Evolutionary conservation across 192 early-diverging fungal species (phyloP).

Genomic region (Coemansia sp.): DNA sequence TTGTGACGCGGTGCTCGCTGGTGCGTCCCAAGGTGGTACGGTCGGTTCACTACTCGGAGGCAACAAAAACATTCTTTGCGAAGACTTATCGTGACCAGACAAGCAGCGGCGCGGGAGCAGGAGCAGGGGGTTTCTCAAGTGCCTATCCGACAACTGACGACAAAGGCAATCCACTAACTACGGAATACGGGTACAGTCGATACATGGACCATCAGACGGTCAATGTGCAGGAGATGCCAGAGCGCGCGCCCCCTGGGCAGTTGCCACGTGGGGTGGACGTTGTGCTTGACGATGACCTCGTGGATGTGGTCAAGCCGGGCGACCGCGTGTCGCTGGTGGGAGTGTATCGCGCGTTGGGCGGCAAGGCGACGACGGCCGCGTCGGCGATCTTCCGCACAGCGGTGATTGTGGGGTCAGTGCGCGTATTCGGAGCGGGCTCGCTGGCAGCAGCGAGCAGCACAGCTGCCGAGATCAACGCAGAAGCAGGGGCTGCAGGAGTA

Average conservation of each 20-base stretch:
- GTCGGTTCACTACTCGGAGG: slow-evolving; percentile 91
- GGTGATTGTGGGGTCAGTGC: slow-evolving; percentile 84
- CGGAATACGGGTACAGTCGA: slow-evolving; percentile 86
- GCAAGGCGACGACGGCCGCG: slow-evolving; percentile 67
- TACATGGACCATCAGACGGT: slow-evolving; percentile 94
- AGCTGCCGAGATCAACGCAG: slow-evolving; percentile 20
- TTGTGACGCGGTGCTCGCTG: slow-evolving; percentile 95
- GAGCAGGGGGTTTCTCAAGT: slow-evolving; percentile 56
- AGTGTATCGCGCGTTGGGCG: slow-evolving; percentile 85
- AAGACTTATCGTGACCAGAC: slow-evolving; percentile 88
- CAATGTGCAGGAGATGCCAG: slow-evolving; percentile 98
- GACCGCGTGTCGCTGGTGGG: slow-evolving; percentile 94
- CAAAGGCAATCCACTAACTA: slow-evolving; percentile 85
- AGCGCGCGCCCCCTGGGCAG: slow-evolving; percentile 91
- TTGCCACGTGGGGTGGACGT: slow-evolving; percentile 93
- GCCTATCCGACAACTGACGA: slow-evolving; percentile 95
- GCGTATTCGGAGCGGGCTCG: slow-evolving; percentile 65
- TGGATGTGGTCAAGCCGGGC: slow-evolving; percentile 93
- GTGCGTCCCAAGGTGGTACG: slow-evolving; percentile 92
- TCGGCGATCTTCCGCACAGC: slow-evolving; percentile 90
- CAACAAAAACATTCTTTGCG: slow-evolving; percentile 74
- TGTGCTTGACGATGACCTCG: slow-evolving; percentile 93
- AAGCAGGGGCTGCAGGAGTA: slow-evolving; percentile 27
- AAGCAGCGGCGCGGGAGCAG: slow-evolving; percentile 59
- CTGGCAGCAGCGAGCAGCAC: slow-evolving; percentile 62